A percentile compares a stretch with the other conserved stretches of the same genome.
Evolutionary conservation across 768 basidiomycete species (phyloP).

Genomic region (Suillus alpinus): DNA sequence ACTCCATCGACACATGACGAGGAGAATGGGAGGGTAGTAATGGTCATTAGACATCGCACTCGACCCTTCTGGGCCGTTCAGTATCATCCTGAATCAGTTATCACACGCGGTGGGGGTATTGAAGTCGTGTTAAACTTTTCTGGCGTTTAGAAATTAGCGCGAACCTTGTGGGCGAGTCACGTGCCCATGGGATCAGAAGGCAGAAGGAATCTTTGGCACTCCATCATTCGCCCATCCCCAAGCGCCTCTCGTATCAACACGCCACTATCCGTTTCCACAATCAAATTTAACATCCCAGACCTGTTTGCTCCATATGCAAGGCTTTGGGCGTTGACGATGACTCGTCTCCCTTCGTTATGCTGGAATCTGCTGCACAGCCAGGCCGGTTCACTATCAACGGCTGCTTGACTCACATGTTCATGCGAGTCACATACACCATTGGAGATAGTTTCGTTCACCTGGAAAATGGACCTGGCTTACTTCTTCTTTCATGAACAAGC

Average conservation of each 20-base stretch:
- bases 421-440: slow-evolving; percentile 56
- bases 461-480: slow-evolving; percentile 63
- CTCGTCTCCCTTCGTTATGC: slow-evolving; percentile 58
- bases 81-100: slow-evolving; percentile 84
- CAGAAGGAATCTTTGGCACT: slow-evolving; percentile 40
- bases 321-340: slow-evolving; percentile 60
- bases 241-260: slow-evolving; percentile 14
- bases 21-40: slow-evolving; percentile 68
- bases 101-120: slow-evolving; percentile 66
- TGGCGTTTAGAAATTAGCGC: slow-evolving; percentile 61
- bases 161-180: slow-evolving; percentile 36
- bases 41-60: slow-evolving; percentile 64
- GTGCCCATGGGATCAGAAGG: slow-evolving; percentile 39
- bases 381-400: slow-evolving; percentile 75
- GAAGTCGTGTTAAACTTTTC: slow-evolving; percentile 70
- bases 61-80: slow-evolving; percentile 87
- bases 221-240: slow-evolving; percentile 36
- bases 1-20: slow-evolving; percentile 59
- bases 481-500: slow-evolving; percentile 58
- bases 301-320: slow-evolving; percentile 56
- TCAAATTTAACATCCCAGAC: slow-evolving; percentile 41
- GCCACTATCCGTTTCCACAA: slow-evolving; percentile 26
- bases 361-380: slow-evolving; percentile 76
- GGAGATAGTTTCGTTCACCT: slow-evolving; percentile 49
- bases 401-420: slow-evolving; percentile 49